Evolutionary conservation across 495 filamentous ascomycete species (phyloP).

Genomic region (Chaetomium cochliodes): DNA sequence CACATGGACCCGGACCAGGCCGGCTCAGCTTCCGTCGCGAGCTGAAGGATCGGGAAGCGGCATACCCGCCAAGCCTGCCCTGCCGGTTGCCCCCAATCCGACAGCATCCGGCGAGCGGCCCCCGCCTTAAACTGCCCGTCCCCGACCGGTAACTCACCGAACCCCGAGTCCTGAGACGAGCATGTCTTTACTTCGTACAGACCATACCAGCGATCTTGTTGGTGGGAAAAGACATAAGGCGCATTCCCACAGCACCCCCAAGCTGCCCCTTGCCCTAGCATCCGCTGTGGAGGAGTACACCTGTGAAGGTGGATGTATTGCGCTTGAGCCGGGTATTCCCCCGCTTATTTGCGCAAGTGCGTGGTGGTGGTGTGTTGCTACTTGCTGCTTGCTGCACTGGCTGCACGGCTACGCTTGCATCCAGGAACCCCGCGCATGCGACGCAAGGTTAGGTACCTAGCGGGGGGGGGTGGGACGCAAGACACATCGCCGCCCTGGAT

Average conservation of each 20-base stretch:
- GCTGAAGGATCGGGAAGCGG: slow-evolving; percentile 12
- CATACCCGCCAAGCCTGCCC: slow-evolving; percentile 6
- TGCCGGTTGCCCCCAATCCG: slow-evolving; percentile 2
- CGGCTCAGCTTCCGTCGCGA: slow-evolving; percentile 6
- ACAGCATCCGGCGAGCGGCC: background rate
- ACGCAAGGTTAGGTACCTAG: background rate
- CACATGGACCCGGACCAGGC: slow-evolving; percentile 10
- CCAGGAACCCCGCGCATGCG: slow-evolving; percentile 7
- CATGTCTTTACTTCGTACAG: background rate
- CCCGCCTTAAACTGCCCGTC: background rate
- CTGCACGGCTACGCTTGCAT: background rate
- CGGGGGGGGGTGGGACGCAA: background rate
- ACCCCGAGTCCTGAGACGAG: background rate
- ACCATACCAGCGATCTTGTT: background rate
- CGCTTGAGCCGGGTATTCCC: background rate
- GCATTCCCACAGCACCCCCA: background rate
- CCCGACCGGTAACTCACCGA: slow-evolving; percentile 1
- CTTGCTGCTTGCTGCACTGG: background rate
- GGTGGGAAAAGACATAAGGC: background rate
- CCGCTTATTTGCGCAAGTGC: background rate
- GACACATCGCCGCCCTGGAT: background rate
- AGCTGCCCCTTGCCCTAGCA: no score
- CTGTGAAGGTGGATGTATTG: background rate
- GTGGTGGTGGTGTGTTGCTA: background rate
- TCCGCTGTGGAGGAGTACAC: background rate